Percentiles rank a stretch among this genome's conserved stretches.
Evolutionary conservation across 2,329 filamentous ascomycete species (phyloP).

Genomic region (Tympanopsis confertula): DNA sequence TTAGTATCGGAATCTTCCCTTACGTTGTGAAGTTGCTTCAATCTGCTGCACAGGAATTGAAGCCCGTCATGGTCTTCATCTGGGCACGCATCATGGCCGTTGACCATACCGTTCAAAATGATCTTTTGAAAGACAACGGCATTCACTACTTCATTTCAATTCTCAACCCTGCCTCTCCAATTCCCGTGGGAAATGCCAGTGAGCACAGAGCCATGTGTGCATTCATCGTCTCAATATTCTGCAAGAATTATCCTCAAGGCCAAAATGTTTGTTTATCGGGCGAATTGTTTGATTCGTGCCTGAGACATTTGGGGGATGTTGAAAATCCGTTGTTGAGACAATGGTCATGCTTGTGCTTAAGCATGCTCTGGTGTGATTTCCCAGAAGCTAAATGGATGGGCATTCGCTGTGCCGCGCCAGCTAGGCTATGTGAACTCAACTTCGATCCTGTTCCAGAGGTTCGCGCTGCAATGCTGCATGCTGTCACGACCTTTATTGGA

Average conservation of each 20-base stretch:
- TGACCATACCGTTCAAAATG: slow-evolving; percentile 83
- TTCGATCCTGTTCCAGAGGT: slow-evolving; percentile 87
- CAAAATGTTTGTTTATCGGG: slow-evolving; percentile 84
- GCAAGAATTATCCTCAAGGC: slow-evolving; percentile 84
- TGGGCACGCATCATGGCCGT: slow-evolving; percentile 95
- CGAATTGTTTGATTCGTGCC: slow-evolving; percentile 79
- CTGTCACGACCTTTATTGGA: slow-evolving; percentile 84
- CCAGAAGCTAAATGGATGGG: slow-evolving; percentile 91
- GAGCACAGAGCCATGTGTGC: slow-evolving; percentile 99
- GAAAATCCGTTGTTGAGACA: slow-evolving; percentile 83
- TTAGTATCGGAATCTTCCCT: slow-evolving; percentile 96
- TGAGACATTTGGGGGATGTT: slow-evolving; percentile 63
- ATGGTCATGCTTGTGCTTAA: slow-evolving; percentile 91
- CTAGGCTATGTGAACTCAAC: slow-evolving; percentile 67
- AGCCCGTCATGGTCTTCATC: slow-evolving; percentile 98
- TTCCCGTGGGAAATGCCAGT: slow-evolving; percentile 76
- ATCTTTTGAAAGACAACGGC: slow-evolving; percentile 90
- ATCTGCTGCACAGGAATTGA: slow-evolving; percentile 85
- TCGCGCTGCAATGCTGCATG: slow-evolving; percentile 82
- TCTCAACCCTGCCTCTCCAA: slow-evolving; percentile 69
- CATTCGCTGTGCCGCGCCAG: slow-evolving; percentile 77
- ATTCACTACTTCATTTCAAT: slow-evolving; percentile 96
- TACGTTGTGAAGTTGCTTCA: slow-evolving; percentile 96
- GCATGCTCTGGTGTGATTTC: slow-evolving; percentile 84
- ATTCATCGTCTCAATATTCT: slow-evolving; percentile 94